These are phyloP conservation scores for Wickerhamiella parazyma DNA, from an alignment of 805 yeast genomes.

Conservation along the genomic window DNA sequence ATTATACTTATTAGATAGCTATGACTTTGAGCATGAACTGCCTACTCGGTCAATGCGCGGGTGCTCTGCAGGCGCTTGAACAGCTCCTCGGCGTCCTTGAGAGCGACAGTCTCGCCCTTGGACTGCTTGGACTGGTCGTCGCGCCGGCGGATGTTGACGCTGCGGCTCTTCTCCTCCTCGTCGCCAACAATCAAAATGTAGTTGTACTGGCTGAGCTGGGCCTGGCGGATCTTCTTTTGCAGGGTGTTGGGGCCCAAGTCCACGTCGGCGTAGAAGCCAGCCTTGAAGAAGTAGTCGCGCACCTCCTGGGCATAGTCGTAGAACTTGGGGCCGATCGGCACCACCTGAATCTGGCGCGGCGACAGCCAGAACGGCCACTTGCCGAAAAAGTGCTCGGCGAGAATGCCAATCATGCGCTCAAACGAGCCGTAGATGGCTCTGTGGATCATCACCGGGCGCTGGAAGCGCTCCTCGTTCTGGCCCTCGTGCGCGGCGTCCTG, in stretches of 20 bases:
- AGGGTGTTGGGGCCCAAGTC: conserved; percentile 91
- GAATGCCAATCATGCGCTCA: conserved; percentile 97
- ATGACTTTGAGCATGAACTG: not conserved
- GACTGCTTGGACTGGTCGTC: conserved; percentile 87
- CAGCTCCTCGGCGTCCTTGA: conserved; percentile 59
- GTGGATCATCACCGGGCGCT: conserved; percentile 97
- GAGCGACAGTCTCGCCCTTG: conserved; percentile 64
- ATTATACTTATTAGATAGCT: conserved; percentile 25
- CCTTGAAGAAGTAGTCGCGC: conserved; percentile 44
- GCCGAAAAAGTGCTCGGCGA: conserved; percentile 96
- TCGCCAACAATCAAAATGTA: conserved; percentile 96
- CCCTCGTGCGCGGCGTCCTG: conserved; percentile 33
- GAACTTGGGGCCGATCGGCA: conserved; percentile 93
- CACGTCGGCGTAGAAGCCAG: conserved; percentile 82
- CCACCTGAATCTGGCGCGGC: conserved; percentile 94
- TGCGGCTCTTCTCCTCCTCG: conserved; percentile 62
- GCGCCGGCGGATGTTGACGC: conserved; percentile 94
- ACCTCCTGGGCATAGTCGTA: conserved; percentile 79
- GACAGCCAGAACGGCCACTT: conserved; percentile 99
- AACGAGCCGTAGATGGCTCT: conserved; percentile 97
- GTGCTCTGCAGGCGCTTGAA: conserved; percentile 53
- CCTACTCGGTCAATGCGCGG: conserved; percentile 37
- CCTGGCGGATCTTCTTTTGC: conserved; percentile 95
- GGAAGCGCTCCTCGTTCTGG: conserved; percentile 34
- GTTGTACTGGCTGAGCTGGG: conserved; percentile 88